Evolutionary conservation across 1,284 basidiomycete species (phyloP).

Genomic region (Cryptococcus sp.): DNA sequence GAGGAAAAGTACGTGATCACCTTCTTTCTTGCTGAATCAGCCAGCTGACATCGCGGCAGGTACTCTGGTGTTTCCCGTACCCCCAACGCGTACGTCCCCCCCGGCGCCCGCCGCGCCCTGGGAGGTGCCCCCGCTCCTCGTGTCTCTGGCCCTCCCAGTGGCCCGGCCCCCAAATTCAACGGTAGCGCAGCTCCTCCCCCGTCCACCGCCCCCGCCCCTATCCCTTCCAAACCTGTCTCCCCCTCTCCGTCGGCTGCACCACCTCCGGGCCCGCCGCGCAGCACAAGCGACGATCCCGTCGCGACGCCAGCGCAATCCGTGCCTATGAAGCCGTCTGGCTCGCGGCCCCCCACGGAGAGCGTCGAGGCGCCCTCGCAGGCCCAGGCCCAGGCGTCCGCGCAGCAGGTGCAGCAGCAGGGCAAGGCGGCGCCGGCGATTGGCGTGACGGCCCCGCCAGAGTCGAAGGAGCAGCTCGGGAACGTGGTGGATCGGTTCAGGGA

Average conservation of each 20-base stretch:
- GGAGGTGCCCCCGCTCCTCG: constrained; percentile 12
- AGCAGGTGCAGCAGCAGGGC: too few relatives aligned
- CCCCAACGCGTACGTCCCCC: constrained; percentile 87
- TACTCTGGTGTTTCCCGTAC: constrained; percentile 89
- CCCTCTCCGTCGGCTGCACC: constrained; percentile 6
- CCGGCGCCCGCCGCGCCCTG: constrained; percentile 63
- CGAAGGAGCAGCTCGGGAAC: constrained; percentile 27
- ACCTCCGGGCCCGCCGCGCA: constrained; percentile 16
- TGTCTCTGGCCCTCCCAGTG: constrained; percentile 4
- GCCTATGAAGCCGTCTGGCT: constrained; percentile 5
- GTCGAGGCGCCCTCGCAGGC: neutral
- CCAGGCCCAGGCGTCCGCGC: neutral
- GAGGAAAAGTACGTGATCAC: constrained; percentile 83
- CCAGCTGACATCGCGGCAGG: constrained; percentile 51
- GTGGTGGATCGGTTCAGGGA: constrained; percentile 63
- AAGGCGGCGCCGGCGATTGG: neutral
- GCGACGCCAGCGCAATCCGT: constrained; percentile 3
- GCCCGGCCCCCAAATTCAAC: constrained; percentile 14
- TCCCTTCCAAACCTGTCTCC: constrained; percentile 6
- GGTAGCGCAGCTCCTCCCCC: constrained; percentile 14
- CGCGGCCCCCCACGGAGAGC: neutral
- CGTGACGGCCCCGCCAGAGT: neutral
- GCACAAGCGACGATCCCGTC: constrained; percentile 19
- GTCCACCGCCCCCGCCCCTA: neutral
- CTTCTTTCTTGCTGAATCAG: neutral